Evolutionary conservation across 495 filamentous ascomycete species (phyloP).

Genomic region (Trichocladium antarcticum): DNA sequence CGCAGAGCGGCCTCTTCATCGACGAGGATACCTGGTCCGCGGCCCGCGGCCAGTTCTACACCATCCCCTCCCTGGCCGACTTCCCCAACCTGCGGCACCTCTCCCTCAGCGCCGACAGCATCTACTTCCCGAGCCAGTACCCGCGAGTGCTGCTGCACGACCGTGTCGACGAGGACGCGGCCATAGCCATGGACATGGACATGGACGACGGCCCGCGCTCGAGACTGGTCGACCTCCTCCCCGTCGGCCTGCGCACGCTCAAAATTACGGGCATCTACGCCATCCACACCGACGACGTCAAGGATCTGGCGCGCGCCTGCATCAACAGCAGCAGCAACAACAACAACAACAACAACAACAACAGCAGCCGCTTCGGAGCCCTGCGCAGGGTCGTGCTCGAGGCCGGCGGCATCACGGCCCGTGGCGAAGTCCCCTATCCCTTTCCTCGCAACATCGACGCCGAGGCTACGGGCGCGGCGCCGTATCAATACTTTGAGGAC

Average conservation of each 20-base stretch:
- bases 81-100: constrained; percentile 1
- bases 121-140: not conserved
- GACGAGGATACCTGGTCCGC: not conserved
- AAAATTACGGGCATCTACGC: not conserved
- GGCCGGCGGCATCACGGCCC: too few species aligned
- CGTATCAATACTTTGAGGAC: not conserved
- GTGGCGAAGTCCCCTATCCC: too few species aligned
- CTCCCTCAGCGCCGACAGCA: not conserved
- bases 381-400: too few species aligned
- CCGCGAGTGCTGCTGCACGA: constrained; percentile 2
- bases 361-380: not conserved
- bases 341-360: not conserved
- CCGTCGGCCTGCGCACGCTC: not conserved
- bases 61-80: not conserved
- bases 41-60: not conserved
- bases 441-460: too few species aligned
- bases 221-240: not conserved
- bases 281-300: not conserved
- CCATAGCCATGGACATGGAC: too few species aligned
- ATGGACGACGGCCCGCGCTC: not conserved
- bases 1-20: not conserved
- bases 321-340: not conserved
- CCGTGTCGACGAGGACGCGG: not conserved
- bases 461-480: too few species aligned
- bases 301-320: not conserved